phyloP scores from a whole-genome alignment of 306 rosid species.

The Dalbergia oliveri region DNA sequence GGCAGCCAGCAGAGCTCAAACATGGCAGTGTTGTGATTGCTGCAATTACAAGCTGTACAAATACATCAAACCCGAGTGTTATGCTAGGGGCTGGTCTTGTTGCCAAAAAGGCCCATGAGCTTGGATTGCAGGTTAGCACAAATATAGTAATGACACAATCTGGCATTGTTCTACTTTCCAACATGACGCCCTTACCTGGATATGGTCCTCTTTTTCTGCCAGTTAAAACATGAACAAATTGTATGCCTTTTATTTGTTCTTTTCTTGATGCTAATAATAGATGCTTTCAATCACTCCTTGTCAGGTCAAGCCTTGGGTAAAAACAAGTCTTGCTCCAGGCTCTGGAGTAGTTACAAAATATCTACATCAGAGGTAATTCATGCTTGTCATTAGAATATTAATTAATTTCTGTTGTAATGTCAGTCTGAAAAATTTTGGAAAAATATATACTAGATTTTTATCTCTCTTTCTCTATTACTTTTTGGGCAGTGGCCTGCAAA shows the following conservation, averaged over 20 bases:
- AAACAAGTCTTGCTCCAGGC: slow-evolving; percentile 98
- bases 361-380: slow-evolving; percentile 76
- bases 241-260: slow-evolving; percentile 23
- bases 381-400: slow-evolving; percentile 13
- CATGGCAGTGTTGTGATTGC: slow-evolving; percentile 97
- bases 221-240: slow-evolving; percentile 3
- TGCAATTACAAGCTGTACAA: slow-evolving; percentile 98
- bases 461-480: slow-evolving; percentile 2
- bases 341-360: slow-evolving; percentile 97
- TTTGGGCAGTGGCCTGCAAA: slow-evolving; percentile 86
- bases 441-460: slow-evolving; percentile 35
- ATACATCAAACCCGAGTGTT: slow-evolving; percentile 97
- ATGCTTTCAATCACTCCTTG: slow-evolving; percentile 35
- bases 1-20: slow-evolving; percentile 93
- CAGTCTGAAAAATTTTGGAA: slow-evolving; percentile 24
- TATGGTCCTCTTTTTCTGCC: slow-evolving; percentile 13
- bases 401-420: slow-evolving; percentile 28
- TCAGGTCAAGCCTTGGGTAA: slow-evolving; percentile 98
- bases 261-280: slow-evolving; percentile 10
- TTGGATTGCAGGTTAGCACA: slow-evolving; percentile 77
- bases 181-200: slow-evolving; percentile 8
- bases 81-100: slow-evolving; percentile 99
- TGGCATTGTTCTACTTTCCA: slow-evolving; percentile 18
- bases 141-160: slow-evolving; percentile 16
- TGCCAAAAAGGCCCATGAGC: slow-evolving; percentile 87